Conservation (phyloP, 768 basidiomycete genomes). For the Royoungia palumana region DNA sequence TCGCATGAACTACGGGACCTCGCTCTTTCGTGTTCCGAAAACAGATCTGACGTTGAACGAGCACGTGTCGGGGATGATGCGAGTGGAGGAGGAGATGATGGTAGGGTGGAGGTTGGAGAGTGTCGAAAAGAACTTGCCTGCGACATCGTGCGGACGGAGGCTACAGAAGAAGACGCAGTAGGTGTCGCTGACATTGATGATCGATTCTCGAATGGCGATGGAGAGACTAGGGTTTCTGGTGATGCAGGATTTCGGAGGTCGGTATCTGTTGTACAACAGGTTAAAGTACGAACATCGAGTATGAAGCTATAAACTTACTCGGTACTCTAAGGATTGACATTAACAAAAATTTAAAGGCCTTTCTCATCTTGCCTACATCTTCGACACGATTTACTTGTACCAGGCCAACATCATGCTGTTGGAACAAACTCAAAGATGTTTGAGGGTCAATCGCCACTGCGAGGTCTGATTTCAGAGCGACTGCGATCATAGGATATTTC, state of each 20-base stretch:
- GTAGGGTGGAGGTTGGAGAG: conserved; percentile 34
- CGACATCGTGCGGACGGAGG: conserved; percentile 31
- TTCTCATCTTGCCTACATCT: conserved; percentile 68
- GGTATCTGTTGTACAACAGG: conserved; percentile 28
- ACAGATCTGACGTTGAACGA: conserved; percentile 53
- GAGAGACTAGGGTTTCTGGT: conserved; percentile 51
- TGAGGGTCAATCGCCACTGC: conserved; percentile 55
- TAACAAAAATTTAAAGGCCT: conserved; percentile 71
- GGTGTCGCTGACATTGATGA: conserved; percentile 50
- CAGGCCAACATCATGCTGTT: conserved; percentile 69
- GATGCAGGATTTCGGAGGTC: conserved; percentile 72
- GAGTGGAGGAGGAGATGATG: conserved; percentile 36
- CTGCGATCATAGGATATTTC: conserved; percentile 64
- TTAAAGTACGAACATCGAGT: conserved; percentile 6
- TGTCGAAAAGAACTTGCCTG: conserved; percentile 29
- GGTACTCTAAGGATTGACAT: conserved; percentile 55
- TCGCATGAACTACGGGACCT: conserved; percentile 25
- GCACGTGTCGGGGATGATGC: conserved; percentile 51
- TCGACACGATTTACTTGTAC: conserved; percentile 63
- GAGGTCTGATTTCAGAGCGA: conserved; percentile 87
- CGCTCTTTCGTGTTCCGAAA: conserved; percentile 41
- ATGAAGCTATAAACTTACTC: conserved; percentile 23
- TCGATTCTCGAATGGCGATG: conserved; percentile 53
- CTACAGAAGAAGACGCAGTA: conserved; percentile 42
- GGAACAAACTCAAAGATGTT: conserved; percentile 46